These are phyloP conservation scores for Calonectria henricotiae DNA, from an alignment of 2,329 filamentous ascomycete genomes.

Conservation along the genomic window DNA sequence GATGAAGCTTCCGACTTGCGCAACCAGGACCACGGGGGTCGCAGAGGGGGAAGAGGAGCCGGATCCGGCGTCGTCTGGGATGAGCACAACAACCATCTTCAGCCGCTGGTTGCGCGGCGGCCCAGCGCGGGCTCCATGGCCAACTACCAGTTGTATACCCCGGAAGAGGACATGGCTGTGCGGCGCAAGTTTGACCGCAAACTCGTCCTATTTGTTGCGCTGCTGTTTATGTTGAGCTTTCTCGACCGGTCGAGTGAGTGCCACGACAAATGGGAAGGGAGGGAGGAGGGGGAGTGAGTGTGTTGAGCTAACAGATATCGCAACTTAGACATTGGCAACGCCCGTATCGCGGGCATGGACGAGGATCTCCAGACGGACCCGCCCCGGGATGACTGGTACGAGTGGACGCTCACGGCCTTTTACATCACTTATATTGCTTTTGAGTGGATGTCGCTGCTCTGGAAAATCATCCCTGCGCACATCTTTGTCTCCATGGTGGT, in stretches of 20 bases:
- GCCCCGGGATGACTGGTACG: constrained; percentile 67
- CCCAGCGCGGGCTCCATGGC: constrained; percentile 56
- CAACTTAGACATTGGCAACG: constrained; percentile 73
- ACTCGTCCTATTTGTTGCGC: constrained; percentile 85
- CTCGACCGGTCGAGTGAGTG: constrained; percentile 87
- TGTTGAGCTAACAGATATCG: constrained; percentile 17
- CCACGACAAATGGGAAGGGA: no score
- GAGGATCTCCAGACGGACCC: constrained; percentile 71
- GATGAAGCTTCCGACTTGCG: constrained; percentile 57
- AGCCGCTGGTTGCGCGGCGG: constrained; percentile 47
- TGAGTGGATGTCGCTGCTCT: constrained; percentile 78
- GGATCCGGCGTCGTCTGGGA: constrained; percentile 43
- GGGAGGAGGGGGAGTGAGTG: background rate
- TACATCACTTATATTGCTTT: constrained; percentile 77
- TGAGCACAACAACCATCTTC: constrained; percentile 36
- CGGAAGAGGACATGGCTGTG: constrained; percentile 81
- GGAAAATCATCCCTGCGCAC: constrained; percentile 74
- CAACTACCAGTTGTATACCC: constrained; percentile 65
- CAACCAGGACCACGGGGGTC: constrained; percentile 40
- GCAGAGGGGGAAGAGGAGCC: constrained; percentile 32
- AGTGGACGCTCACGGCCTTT: constrained; percentile 75
- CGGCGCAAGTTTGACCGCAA: constrained; percentile 83
- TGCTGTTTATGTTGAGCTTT: constrained; percentile 89
- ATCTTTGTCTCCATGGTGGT: constrained; percentile 76
- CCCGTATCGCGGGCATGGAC: constrained; percentile 76